A percentile compares a stretch with the other conserved stretches of the same genome.
phyloP scores from a whole-genome alignment of 495 filamentous ascomycete species.

The Penicillium goetzii region DNA sequence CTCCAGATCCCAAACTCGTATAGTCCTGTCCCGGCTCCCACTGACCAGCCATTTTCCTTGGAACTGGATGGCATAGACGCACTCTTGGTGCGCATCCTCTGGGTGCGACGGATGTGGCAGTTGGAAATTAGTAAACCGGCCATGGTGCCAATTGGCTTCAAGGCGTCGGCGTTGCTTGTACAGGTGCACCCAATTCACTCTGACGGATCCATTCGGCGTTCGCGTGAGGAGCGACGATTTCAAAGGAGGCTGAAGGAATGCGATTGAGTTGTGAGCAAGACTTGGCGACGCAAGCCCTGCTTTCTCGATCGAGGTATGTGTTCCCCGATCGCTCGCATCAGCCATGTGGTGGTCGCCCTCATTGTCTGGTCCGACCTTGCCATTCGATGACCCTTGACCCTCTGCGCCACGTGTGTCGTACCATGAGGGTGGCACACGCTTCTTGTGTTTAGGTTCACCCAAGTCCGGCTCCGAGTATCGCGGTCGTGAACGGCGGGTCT shows the following conservation, averaged over 20 bases:
- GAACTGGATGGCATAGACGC: slow-evolving; percentile 94
- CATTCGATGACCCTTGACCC: neutral
- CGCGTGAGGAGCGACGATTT: slow-evolving; percentile 41
- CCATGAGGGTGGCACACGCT: slow-evolving; percentile 51
- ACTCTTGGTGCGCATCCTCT: slow-evolving; percentile 86
- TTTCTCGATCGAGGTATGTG: slow-evolving; percentile 12
- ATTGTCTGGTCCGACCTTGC: slow-evolving; percentile 46
- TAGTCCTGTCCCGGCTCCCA: slow-evolving; percentile 84
- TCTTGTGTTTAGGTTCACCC: slow-evolving; percentile 55
- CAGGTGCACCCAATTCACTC: slow-evolving; percentile 64
- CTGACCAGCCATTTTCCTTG: slow-evolving; percentile 85
- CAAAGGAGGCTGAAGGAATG: slow-evolving; percentile 28
- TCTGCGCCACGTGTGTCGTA: slow-evolving; percentile 39
- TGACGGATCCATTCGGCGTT: slow-evolving; percentile 39
- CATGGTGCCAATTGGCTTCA: slow-evolving; percentile 89
- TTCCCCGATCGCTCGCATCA: slow-evolving; percentile 41
- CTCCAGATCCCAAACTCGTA: slow-evolving; percentile 89
- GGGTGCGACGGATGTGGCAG: slow-evolving; percentile 80
- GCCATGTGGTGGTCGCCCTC: slow-evolving; percentile 53
- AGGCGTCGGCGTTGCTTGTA: slow-evolving; percentile 85
- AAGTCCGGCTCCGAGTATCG: slow-evolving; percentile 50
- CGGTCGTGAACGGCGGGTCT: slow-evolving; percentile 49
- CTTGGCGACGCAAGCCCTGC: slow-evolving; percentile 15
- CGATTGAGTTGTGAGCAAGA: slow-evolving; percentile 15
- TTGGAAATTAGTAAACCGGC: slow-evolving; percentile 82